Percentiles rank a stretch among this genome's conserved stretches.
Evolutionary conservation across 2,329 filamentous ascomycete species (phyloP).

Genomic region (Intubia oerlemansii): DNA sequence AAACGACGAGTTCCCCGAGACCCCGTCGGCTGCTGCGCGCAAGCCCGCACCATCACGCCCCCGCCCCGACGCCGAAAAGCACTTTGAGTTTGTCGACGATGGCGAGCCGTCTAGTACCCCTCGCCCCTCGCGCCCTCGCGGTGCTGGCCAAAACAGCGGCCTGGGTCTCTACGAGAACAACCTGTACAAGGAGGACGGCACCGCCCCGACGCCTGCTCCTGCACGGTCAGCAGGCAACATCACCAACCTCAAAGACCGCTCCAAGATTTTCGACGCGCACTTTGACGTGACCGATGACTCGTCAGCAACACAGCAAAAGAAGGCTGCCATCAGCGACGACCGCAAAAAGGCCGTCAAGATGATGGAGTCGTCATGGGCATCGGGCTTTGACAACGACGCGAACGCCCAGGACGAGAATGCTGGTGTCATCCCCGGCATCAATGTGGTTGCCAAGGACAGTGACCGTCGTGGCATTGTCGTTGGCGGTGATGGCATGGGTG

Average conservation of each 20-base stretch:
- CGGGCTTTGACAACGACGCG: constrained; percentile 21
- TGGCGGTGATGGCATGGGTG: constrained; percentile 46
- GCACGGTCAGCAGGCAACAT: constrained; percentile 38
- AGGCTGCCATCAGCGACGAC: constrained; percentile 28
- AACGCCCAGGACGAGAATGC: constrained; percentile 34
- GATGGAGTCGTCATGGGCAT: constrained; percentile 44
- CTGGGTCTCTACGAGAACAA: constrained; percentile 60
- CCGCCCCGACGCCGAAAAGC: constrained; percentile 58
- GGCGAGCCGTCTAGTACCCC: constrained; percentile 32
- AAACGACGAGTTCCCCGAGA: constrained; percentile 34
- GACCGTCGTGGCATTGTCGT: constrained; percentile 22
- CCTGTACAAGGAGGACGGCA: constrained; percentile 38
- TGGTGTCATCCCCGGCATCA: constrained; percentile 14
- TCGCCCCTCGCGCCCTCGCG: constrained; percentile 24
- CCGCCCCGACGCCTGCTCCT: constrained; percentile 14
- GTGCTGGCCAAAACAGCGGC: constrained; percentile 42
- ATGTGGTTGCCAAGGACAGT: constrained; percentile 3
- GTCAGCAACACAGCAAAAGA: too few relatives aligned
- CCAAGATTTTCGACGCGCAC: constrained; percentile 58
- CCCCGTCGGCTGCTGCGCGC: constrained; percentile 24
- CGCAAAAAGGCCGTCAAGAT: constrained; percentile 50
- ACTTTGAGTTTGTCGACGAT: constrained; percentile 72
- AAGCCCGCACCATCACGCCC: constrained; percentile 39
- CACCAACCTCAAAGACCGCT: constrained; percentile 51
- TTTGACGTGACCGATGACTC: constrained; percentile 60